These are phyloP conservation scores for Chaetomium strumarium DNA, from an alignment of 2,329 filamentous ascomycete genomes.

Conservation along the genomic window DNA sequence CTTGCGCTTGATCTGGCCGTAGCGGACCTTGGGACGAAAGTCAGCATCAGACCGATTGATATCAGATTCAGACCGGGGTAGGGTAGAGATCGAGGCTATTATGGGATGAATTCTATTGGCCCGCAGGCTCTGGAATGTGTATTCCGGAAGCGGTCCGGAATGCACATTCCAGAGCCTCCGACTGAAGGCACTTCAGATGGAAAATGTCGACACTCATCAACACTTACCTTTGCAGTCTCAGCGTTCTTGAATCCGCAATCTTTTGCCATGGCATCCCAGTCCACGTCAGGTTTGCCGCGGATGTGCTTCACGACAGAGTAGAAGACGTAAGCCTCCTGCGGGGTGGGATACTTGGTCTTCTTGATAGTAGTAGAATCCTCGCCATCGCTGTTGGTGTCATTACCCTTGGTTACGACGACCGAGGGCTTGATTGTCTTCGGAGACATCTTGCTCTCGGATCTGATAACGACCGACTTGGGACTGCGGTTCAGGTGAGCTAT, in stretches of 20 bases:
- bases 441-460: too few relatives aligned
- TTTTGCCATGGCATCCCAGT: conserved; percentile 43
- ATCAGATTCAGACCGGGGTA: not conserved
- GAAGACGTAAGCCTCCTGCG: conserved; percentile 32
- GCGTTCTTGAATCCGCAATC: conserved; percentile 41
- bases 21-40: conserved; percentile 36
- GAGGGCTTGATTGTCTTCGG: too few relatives aligned
- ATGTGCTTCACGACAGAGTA: conserved; percentile 40
- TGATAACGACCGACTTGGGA: too few relatives aligned
- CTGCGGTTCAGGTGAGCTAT: too few relatives aligned
- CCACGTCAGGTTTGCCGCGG: conserved; percentile 38
- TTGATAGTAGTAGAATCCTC: too few relatives aligned
- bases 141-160: too few relatives aligned
- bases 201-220: too few relatives aligned
- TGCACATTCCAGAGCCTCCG: too few relatives aligned
- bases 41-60: not conserved
- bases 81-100: not conserved
- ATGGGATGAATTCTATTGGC: not conserved
- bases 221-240: conserved; percentile 38
- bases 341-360: conserved; percentile 30
- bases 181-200: too few relatives aligned
- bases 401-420: too few relatives aligned
- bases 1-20: conserved; percentile 45
- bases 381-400: conserved; percentile 1
- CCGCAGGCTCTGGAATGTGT: too few relatives aligned